Conservation (phyloP, 2,329 filamentous ascomycete species). For the Cladosporium oxysporum region DNA sequence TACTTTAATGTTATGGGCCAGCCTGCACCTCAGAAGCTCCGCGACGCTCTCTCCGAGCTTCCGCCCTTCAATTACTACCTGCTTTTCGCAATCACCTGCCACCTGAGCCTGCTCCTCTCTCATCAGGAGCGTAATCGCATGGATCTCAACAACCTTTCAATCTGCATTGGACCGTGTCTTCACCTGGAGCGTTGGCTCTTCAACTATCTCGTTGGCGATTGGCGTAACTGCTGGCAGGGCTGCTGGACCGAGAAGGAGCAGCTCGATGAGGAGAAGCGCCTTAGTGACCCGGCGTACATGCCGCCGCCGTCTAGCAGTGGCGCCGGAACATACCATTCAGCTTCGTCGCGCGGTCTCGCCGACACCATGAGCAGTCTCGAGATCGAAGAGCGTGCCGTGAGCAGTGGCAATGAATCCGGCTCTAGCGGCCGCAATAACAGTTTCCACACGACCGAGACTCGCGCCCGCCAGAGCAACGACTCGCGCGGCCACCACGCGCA, state of each 20-base stretch:
- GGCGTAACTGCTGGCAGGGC: constrained; percentile 95
- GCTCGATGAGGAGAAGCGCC: constrained; percentile 61
- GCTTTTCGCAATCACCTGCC: constrained; percentile 94
- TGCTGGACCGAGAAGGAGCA: constrained; percentile 86
- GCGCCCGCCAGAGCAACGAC: not conserved
- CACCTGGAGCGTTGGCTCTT: constrained; percentile 95
- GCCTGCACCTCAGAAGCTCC: constrained; percentile 76
- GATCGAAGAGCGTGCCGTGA: constrained; percentile 25
- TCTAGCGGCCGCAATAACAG: constrained; percentile 11
- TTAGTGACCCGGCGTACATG: constrained; percentile 17
- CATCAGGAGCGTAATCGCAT: constrained; percentile 97
- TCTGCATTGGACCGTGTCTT: constrained; percentile 96
- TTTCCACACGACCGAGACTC: not conserved
- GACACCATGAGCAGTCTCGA: constrained; percentile 29
- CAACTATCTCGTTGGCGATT: constrained; percentile 91
- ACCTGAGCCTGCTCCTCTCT: constrained; percentile 85
- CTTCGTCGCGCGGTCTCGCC: constrained; percentile 30
- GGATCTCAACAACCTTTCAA: constrained; percentile 93
- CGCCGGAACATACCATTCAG: not conserved
- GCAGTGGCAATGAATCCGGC: constrained; percentile 24
- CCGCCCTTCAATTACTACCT: constrained; percentile 97
- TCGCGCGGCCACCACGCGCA: not conserved
- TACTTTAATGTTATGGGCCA: constrained; percentile 62
- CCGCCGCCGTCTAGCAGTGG: constrained; percentile 12
- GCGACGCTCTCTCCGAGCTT: constrained; percentile 90